Conservation (phyloP, 371 early-diverging fungal genomes). For the Mortierella sp. region DNA sequence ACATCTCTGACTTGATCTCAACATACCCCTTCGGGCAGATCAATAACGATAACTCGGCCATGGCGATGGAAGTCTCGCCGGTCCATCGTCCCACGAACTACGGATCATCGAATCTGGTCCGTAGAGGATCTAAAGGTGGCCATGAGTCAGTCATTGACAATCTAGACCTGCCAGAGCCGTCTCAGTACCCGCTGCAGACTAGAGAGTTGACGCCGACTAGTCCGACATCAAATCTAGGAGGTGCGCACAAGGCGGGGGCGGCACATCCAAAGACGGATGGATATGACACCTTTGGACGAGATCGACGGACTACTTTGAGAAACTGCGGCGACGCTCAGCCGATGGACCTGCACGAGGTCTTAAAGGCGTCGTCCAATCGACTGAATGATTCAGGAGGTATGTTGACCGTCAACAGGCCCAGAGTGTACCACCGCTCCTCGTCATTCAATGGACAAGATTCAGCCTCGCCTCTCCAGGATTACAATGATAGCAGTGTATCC, state of each 20-base stretch:
- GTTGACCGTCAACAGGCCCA: background rate
- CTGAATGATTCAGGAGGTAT: conserved; percentile 4
- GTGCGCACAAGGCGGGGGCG: background rate
- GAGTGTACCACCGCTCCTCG: background rate
- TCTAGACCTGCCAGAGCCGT: conserved; percentile 11
- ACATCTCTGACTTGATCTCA: conserved; percentile 45
- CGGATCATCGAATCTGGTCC: conserved; percentile 14
- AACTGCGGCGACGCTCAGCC: conserved; percentile 22
- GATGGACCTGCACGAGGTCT: conserved; percentile 10
- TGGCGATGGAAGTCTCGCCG: conserved; percentile 8
- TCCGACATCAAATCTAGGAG: too few species aligned
- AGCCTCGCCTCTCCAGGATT: background rate
- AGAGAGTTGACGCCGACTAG: too few species aligned
- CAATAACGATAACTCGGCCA: conserved; percentile 6
- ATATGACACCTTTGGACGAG: conserved; percentile 20
- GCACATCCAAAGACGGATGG: background rate
- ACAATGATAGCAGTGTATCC: background rate
- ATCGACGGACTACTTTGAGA: background rate
- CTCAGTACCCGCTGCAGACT: background rate
- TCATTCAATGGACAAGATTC: background rate
- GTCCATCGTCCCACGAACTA: conserved; percentile 15
- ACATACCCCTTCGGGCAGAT: conserved; percentile 49
- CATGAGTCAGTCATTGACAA: conserved; percentile 3
- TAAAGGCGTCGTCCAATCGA: conserved; percentile 7
- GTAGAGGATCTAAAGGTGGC: conserved; percentile 5